These are phyloP conservation scores for Elaeis guineensis DNA, from an alignment of 176 grass and related monocot genomes.

Conservation along the genomic window DNA sequence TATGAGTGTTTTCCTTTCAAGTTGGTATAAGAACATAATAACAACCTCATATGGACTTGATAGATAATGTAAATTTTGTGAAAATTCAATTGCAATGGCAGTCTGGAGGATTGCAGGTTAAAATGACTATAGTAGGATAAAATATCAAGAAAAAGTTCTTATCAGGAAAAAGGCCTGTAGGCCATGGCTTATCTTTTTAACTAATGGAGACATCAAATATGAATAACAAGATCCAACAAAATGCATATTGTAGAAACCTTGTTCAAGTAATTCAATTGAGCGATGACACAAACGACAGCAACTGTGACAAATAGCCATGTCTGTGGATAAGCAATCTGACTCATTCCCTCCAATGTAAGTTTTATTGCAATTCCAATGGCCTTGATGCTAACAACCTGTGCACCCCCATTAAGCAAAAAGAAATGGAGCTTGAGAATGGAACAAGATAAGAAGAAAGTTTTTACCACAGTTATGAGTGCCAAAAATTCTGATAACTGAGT, in stretches of 20 bases:
- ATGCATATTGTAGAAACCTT: conserved; percentile 37
- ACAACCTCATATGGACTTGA: too few species aligned
- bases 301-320: conserved; percentile 86
- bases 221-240: not conserved
- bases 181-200: not conserved
- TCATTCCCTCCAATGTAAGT: conserved; percentile 81
- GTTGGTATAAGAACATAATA: too few species aligned
- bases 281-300: conserved; percentile 64
- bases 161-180: too few species aligned
- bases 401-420: too few species aligned
- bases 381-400: conserved; percentile 93
- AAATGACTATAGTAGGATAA: too few species aligned
- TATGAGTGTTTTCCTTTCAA: too few species aligned
- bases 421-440: not conserved
- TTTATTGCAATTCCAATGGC: conserved; percentile 92
- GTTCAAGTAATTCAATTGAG: conserved; percentile 95
- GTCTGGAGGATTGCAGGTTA: too few species aligned
- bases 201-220: not conserved
- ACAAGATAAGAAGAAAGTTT: not conserved
- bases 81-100: too few species aligned
- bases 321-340: conserved; percentile 65
- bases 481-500: too few species aligned
- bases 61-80: too few species aligned
- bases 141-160: too few species aligned
- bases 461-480: too few species aligned